Evolutionary conservation across 2,329 filamentous ascomycete species (phyloP).

Genomic region (Penicillium sclerotigenum): DNA sequence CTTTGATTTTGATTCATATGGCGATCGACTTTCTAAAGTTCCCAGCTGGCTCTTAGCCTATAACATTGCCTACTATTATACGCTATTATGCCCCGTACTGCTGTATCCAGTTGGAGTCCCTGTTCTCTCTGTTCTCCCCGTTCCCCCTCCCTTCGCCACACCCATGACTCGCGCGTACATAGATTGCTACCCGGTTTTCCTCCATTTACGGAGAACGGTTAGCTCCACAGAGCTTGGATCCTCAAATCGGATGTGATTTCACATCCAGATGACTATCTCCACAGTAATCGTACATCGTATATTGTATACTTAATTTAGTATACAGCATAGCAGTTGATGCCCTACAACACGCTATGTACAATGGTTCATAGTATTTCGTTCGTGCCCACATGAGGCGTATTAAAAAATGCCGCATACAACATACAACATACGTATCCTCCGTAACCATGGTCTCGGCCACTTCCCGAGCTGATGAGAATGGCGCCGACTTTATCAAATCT

Average conservation of each 20-base stretch:
- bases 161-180: background rate
- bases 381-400: background rate
- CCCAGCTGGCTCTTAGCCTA: background rate
- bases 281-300: background rate
- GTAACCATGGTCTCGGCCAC: background rate
- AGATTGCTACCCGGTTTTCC: background rate
- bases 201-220: background rate
- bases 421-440: background rate
- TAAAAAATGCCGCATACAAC: conserved; percentile 3
- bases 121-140: background rate
- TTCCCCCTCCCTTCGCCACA: background rate
- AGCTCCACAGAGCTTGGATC: background rate
- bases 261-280: background rate
- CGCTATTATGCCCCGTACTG: background rate
- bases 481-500: background rate
- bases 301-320: background rate
- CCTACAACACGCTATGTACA: background rate
- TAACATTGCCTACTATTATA: background rate
- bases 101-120: background rate
- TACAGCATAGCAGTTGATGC: background rate
- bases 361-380: background rate
- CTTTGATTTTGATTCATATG: background rate
- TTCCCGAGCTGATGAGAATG: background rate
- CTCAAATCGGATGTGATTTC: background rate
- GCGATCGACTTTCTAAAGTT: background rate